Evolutionary conservation across 768 basidiomycete species (phyloP), one percentile per base, ranked within the genome.

Genomic region (Pulveroboletus sp.): DNA sequence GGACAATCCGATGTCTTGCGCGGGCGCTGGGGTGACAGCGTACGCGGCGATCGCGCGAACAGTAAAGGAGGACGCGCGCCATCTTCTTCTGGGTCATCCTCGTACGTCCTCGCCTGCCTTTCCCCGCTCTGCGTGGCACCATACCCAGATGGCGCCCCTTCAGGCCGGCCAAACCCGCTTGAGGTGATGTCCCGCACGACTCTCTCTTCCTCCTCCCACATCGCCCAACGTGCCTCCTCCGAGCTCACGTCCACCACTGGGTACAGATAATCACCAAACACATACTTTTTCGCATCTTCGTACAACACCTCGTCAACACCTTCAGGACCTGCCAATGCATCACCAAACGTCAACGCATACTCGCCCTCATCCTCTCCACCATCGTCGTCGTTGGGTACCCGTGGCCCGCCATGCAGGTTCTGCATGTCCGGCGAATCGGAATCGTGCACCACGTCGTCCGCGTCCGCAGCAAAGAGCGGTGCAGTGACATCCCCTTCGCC

Each of bases 231-330:
- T 7, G 64, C 65, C 20, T 64, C 69, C 45, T 75, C 69, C 21
- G 85, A 81, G 69, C 88, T 93, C 40, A 90, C 87, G 59, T 95
- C 94, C 51, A 94, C 84, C 47, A 81, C 82, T 1, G 93, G 94
- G 63, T 94, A 95, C 60, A 89, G 80, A 63, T 93, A 92, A 69
- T 94, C 89, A 5, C 92, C 92, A 57, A 93, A 97, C 21, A 94
- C 75, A 51, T 91, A 88, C 55, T 79, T 75, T 64, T 81, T 80
- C 64, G 90, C 85, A 33, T 92, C 78, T 24, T 70, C 75, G 60
- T 86, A 98, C 43, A 95, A 67, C 54, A 74, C 73, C 57, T 97
- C 94, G 59, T 90, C 87, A 20, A 67, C 80, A 3, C 80, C 80
- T 55, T 87, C 85, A 25, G 72, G 79, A 3, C 78, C 80, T 32